Base-by-base conservation (phyloP, 1,139 yeast species). In the Debaryomyces robertsiae region DNA sequence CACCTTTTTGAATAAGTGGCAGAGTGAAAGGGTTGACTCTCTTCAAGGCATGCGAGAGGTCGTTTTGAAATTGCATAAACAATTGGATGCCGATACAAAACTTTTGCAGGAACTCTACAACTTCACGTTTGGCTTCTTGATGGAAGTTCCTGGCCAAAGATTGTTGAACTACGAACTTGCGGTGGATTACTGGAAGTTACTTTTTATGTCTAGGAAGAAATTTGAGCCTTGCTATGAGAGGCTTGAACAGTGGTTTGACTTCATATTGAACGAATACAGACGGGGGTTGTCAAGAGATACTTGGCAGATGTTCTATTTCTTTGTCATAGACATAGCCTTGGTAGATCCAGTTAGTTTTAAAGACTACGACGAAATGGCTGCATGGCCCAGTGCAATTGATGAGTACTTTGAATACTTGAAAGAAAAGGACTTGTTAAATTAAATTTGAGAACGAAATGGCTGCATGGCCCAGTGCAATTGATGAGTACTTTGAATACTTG, bases 341-440 rank as follows among this genome's bases (percentile, higher is more conserved):
- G 48, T 59, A 1, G 86, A 84, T 49, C 81, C 85, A 0, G 55
- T 60, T 1, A 40, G 43, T 3, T 66, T 85, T 13, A 58, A 62
- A 9, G 67, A 62, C 3, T 90, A 89, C 60, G 91, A 85, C 53
- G 94, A 84, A 49, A 73, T 77, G 58, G 90, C 85, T 33, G 86
- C 97, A 0, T 91, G 98, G 98, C 98, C 98, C 5, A 81, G 88
- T 43, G 70, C 87, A 11, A 79, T 91, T 50, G 98, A 91, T 57
- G 91, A 83, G 46, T 93, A 78, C 58, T 84, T 88, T 19, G 95
- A 86, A 50, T 74, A 74, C 55, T 58, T 79, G 45, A 64, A 63
- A 17, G 77, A 69, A 27, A 54, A 55, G 31, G 53, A 50, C 15
- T 48, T 65, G 25, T 36, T 58, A 32, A 23, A 27, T 28, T 22